Evolutionary conservation across 2,329 filamentous ascomycete genomes (phyloP).

Genomic region (Microsporum canis): DNA sequence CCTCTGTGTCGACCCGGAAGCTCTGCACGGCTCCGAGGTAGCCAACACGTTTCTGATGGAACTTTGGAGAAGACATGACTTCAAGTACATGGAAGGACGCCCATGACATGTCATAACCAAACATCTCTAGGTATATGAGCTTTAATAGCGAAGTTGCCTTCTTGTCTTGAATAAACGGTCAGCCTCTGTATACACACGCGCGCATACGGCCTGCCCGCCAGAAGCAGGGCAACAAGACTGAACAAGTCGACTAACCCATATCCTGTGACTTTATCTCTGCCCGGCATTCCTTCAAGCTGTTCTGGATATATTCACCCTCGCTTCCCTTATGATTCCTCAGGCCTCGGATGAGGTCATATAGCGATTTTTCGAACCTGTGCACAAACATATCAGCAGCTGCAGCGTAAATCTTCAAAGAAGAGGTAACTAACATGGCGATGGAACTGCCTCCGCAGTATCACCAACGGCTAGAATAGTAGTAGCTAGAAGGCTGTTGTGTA

Average conservation of each 20-base stretch:
- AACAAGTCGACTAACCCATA: conserved; percentile 53
- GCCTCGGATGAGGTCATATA: conserved; percentile 96
- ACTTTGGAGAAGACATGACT: conserved; percentile 95
- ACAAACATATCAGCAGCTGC: not conserved
- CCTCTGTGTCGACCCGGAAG: conserved; percentile 89
- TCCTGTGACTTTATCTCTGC: conserved; percentile 85
- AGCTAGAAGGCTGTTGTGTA: not conserved
- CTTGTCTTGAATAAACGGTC: conserved; percentile 49
- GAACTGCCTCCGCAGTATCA: not conserved
- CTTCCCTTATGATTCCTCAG: conserved; percentile 90
- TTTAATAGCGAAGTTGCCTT: conserved; percentile 95
- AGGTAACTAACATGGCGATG: not conserved
- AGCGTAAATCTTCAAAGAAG: not conserved
- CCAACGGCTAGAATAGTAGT: not conserved
- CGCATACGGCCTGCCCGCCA: not conserved
- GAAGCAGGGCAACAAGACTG: not conserved
- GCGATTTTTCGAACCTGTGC: conserved; percentile 91
- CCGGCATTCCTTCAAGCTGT: conserved; percentile 88
- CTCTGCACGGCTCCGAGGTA: conserved; percentile 94
- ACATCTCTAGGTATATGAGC: conserved; percentile 96
- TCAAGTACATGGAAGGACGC: conserved; percentile 96
- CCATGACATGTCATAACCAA: conserved; percentile 99
- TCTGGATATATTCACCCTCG: conserved; percentile 90
- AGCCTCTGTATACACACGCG: conserved; percentile 1
- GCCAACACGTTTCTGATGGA: conserved; percentile 87